Evolutionary conservation across 345 rosid species (phyloP).

Genomic region (Brassica incana): DNA sequence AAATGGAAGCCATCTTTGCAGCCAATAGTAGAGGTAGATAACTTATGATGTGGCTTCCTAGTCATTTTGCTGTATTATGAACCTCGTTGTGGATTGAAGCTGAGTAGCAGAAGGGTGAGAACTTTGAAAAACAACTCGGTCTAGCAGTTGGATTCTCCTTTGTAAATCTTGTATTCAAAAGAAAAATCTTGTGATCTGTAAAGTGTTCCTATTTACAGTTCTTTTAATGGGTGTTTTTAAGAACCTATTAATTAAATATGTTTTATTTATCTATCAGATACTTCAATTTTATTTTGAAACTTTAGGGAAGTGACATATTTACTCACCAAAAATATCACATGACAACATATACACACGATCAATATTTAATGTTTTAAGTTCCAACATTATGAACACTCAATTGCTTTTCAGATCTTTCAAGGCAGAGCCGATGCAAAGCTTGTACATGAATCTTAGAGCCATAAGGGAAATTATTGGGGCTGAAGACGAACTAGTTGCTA

Average conservation of each 20-base stretch:
- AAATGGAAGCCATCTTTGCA: slow-evolving; percentile 64
- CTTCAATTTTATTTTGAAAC: background rate
- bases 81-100: background rate
- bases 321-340: background rate
- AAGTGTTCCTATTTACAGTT: background rate
- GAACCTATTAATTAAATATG: background rate
- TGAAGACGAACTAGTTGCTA: too few species aligned
- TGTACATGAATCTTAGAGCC: too few species aligned
- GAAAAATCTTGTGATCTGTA: slow-evolving; percentile 14
- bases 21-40: slow-evolving; percentile 46
- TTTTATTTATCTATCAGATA: background rate
- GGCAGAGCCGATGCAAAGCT: too few species aligned
- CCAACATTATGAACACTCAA: too few species aligned
- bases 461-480: too few species aligned
- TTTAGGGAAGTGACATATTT: background rate
- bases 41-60: slow-evolving; percentile 27
- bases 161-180: slow-evolving; percentile 21
- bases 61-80: slow-evolving; percentile 2
- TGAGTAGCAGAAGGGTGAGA: slow-evolving; percentile 10
- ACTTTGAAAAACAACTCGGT: slow-evolving; percentile 9
- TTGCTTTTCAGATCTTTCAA: too few species aligned
- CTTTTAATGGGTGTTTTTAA: slow-evolving; percentile 22
- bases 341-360: too few species aligned
- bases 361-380: too few species aligned
- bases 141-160: slow-evolving; percentile 5